Percentiles rank a stretch among this genome's conserved stretches.
Evolutionary conservation across 2,329 filamentous ascomycete genomes (phyloP).

Genomic region (Clarireedia hainanense): DNA sequence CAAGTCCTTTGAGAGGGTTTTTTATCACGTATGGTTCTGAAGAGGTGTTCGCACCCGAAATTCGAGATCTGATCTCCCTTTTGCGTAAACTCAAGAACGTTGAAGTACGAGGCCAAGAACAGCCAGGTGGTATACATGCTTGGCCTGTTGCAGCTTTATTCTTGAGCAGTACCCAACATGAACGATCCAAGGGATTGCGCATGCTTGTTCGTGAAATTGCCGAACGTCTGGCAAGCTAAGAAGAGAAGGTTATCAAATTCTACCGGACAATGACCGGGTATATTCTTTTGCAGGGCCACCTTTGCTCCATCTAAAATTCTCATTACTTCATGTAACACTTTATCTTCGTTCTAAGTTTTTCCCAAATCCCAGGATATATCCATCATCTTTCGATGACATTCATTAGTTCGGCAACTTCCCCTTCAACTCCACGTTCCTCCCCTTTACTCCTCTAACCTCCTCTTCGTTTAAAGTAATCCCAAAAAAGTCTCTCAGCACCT

Average conservation of each 20-base stretch:
- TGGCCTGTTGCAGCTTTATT: constrained; percentile 69
- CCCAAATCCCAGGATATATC: not conserved
- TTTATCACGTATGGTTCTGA: constrained; percentile 66
- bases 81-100: constrained; percentile 43
- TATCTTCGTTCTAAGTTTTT: not conserved
- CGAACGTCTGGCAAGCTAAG: constrained; percentile 2
- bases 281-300: no score
- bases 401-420: not conserved
- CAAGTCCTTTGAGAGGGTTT: constrained; percentile 59
- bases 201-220: constrained; percentile 10
- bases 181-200: constrained; percentile 45
- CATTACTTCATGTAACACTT: no score
- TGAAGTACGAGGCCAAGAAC: constrained; percentile 36
- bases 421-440: constrained; percentile 28
- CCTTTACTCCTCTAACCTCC: constrained; percentile 43
- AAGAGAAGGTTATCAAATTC: not conserved
- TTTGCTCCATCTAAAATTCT: not conserved
- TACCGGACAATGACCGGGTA: no score
- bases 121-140: constrained; percentile 64
- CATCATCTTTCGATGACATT: not conserved
- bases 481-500: constrained; percentile 41
- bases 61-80: constrained; percentile 49
- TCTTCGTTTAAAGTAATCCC: constrained; percentile 42
- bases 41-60: constrained; percentile 69
- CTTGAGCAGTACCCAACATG: constrained; percentile 38